Percentiles rank a stretch among this genome's conserved stretches.
Evolutionary conservation across 306 rosid species (phyloP).

Genomic region (Vigna unguiculata): DNA sequence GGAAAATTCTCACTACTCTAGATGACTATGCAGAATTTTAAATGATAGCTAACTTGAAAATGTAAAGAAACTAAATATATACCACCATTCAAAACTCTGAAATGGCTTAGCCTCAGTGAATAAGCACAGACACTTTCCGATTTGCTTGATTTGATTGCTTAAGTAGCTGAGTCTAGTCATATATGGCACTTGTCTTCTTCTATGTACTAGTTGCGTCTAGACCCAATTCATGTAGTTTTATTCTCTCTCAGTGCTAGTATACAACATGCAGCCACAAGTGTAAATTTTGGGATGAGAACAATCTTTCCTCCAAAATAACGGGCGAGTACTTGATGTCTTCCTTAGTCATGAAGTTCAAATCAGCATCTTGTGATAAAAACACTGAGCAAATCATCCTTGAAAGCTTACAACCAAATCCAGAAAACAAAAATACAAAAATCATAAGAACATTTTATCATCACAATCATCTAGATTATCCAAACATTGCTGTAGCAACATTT

Average conservation of each 20-base stretch:
- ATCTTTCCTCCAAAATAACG: not conserved
- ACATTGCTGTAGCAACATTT: not conserved
- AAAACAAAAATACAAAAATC: conserved; percentile 27
- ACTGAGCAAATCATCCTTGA: no score
- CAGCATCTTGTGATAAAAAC: no score
- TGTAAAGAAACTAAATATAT: no score
- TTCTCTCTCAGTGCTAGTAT: not conserved
- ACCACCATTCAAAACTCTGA: no score
- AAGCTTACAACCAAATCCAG: conserved; percentile 40
- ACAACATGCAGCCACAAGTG: not conserved
- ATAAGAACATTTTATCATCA: conserved; percentile 11
- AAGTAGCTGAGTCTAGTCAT: not conserved
- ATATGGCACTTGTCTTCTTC: not conserved
- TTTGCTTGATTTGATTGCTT: not conserved
- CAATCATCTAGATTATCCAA: conserved; percentile 14
- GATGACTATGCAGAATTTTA: no score
- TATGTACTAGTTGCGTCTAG: not conserved
- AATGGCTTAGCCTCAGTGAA: no score
- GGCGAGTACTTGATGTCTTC: no score
- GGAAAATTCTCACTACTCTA: no score
- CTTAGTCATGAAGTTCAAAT: no score
- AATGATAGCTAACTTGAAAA: no score
- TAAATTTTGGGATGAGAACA: not conserved
- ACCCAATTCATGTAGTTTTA: conserved; percentile 6
- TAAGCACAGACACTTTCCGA: no score